Conservation (phyloP, 169 alveolate species). For the Plasmodium gallinaceum region DNA sequence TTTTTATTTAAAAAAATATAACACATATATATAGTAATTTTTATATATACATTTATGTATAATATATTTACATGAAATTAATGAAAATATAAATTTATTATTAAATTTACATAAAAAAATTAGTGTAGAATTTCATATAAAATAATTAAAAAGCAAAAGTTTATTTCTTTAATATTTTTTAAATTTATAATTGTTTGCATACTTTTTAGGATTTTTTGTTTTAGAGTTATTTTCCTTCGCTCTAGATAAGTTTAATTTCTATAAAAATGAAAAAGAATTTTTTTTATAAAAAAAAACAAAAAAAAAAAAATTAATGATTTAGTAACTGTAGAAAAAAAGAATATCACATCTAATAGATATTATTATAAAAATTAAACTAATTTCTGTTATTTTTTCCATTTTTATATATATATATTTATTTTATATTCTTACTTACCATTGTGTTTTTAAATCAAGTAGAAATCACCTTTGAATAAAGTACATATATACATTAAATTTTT, state of each 20-base stretch:
- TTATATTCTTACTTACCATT: too few species aligned
- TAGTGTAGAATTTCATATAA: background rate
- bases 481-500: too few species aligned
- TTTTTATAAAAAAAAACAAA: too few species aligned
- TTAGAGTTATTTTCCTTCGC: slow-evolving; percentile 40
- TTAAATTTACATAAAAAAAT: too few species aligned
- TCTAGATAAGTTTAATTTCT: slow-evolving; percentile 28
- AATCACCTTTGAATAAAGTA: too few species aligned
- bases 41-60: background rate
- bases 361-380: too few species aligned
- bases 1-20: background rate
- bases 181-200: background rate
- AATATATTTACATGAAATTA: background rate
- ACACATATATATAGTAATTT: background rate
- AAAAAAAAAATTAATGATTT: too few species aligned
- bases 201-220: slow-evolving; percentile 60
- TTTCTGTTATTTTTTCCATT: too few species aligned
- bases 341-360: too few species aligned
- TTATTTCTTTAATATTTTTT: background rate
- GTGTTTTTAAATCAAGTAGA: too few species aligned
- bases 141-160: background rate
- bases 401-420: too few species aligned
- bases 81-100: background rate
- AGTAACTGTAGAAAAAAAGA: too few species aligned
- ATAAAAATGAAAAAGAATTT: background rate